Evolutionary conservation across 768 basidiomycete species (phyloP), one percentile per base, ranked within the genome.

Genomic region (Suillus fuscotomentosus): DNA sequence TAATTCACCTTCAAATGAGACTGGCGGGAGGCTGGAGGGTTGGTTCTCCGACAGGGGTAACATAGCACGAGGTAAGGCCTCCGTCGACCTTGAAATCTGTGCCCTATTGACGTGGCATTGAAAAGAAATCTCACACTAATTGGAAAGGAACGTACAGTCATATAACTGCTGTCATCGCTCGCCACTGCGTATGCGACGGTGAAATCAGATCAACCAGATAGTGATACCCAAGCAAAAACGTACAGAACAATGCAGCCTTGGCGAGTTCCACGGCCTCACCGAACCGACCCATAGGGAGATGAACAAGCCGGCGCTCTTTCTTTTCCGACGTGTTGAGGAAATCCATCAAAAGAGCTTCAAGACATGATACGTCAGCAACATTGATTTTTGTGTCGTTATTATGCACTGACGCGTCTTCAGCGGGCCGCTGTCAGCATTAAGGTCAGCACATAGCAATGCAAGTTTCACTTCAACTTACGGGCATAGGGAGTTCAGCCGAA

Each of bases 291-390:
- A 97, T 94, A 1, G 96, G 97, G 17, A 97, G 85, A 70, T 95
- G 94, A 24, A 94, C 88, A 74, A 98, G 74, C 54, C 97, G 86
- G 36, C 97, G 88, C 51, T 98, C 87, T 65, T 91, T 87, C 81
- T 99, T 99, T 83, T 99, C 97, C 53, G 89, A 82, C 22, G 97
- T 98, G 78, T 99, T 87, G 72, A 99, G 86, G 84, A 97, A 99
- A 77, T 99, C 90, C 97, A 99, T 99, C 36, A 99, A 83, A 54
- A 99, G 88, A 45, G 96, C 94, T 96, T 72, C n/a, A 48, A 3
- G 4, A 45, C 27, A 27, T 59, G 47, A 34, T 31, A 42, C 20
- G 20, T 63, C 7, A 60, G 61, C 2, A 34, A 60, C 43, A 24
- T 27, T 3, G 27, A 36, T 27, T 36, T 61, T 54, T 39, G 6